phyloP scores from a whole-genome alignment of 2,329 filamentous ascomycete species.

The Karstenula rhodostoma region DNA sequence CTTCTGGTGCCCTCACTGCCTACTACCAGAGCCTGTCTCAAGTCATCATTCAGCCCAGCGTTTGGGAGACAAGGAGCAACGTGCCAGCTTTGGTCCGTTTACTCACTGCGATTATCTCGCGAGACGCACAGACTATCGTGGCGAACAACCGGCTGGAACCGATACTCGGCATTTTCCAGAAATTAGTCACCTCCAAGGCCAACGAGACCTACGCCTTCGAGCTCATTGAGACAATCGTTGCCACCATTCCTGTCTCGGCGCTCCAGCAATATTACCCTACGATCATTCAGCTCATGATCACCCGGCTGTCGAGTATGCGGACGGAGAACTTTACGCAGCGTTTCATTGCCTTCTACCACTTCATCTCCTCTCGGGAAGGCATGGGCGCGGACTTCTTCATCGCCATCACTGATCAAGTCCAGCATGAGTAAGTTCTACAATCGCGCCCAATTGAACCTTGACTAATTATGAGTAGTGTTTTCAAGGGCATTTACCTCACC shows the following conservation, averaged over 20 bases:
- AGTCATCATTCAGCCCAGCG: constrained; percentile 78
- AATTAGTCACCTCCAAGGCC: constrained; percentile 79
- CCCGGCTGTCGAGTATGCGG: constrained; percentile 73
- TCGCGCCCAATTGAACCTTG: background rate
- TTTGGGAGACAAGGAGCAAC: constrained; percentile 94
- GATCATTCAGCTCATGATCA: constrained; percentile 84
- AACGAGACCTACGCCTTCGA: constrained; percentile 91
- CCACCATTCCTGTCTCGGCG: constrained; percentile 75
- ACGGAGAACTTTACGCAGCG: constrained; percentile 85
- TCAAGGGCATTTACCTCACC: constrained; percentile 82
- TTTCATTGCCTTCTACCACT: constrained; percentile 94
- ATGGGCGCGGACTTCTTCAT: constrained; percentile 94
- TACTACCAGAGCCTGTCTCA: constrained; percentile 82
- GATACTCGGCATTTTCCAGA: constrained; percentile 95
- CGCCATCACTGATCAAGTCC: constrained; percentile 80
- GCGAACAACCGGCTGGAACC: constrained; percentile 83
- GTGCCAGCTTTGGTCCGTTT: constrained; percentile 89
- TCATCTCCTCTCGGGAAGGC: constrained; percentile 82
- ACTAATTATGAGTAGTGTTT: constrained; percentile 63
- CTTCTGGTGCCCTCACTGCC: constrained; percentile 76
- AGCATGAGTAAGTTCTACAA: constrained; percentile 63
- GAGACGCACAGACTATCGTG: constrained; percentile 75
- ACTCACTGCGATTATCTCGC: constrained; percentile 82
- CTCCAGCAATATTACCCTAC: constrained; percentile 80
- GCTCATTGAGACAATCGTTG: constrained; percentile 81